Conservation (phyloP, 2,329 filamentous ascomycete genomes). For the Exophiala phaeomuriformis region DNA sequence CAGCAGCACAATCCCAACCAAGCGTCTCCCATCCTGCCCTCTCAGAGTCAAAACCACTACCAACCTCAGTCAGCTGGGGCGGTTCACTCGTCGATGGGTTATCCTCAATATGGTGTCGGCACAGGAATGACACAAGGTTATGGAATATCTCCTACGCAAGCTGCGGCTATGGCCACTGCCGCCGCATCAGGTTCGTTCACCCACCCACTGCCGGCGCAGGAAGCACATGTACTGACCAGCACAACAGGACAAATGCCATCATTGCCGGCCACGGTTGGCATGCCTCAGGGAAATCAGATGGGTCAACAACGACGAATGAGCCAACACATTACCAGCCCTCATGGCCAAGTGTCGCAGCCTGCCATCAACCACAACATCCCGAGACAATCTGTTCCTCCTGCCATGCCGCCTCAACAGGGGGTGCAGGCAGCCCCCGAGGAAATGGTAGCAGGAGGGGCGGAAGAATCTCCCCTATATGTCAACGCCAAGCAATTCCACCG, state of each 20-base stretch:
- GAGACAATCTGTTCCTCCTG: conserved; percentile 45
- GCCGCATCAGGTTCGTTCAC: conserved; percentile 74
- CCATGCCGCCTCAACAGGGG: conserved; percentile 46
- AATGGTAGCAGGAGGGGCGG: conserved; percentile 61
- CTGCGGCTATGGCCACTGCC: conserved; percentile 88
- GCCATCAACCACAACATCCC: conserved; percentile 62
- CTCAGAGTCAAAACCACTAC: conserved; percentile 61
- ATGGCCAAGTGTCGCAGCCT: conserved; percentile 64
- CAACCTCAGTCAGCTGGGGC: conserved; percentile 55
- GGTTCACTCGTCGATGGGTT: conserved; percentile 66
- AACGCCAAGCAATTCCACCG: conserved; percentile 99
- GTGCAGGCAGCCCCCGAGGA: conserved; percentile 66
- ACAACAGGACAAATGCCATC: conserved; percentile 28
- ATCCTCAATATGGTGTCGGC: conserved; percentile 70
- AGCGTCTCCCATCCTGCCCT: conserved; percentile 71
- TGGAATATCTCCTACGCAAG: conserved; percentile 73
- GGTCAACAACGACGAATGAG: conserved; percentile 59
- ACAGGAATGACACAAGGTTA: conserved; percentile 67
- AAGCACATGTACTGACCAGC: conserved; percentile 7
- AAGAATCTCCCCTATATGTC: conserved; percentile 93
- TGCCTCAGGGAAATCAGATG: conserved; percentile 52
- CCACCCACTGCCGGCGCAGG: background rate
- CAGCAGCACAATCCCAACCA: conserved; percentile 54
- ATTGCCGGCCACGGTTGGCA: conserved; percentile 42
- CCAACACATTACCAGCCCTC: conserved; percentile 64